phyloP scores from a whole-genome alignment of 2,329 filamentous ascomycete species.

The Ascochyta rabiei region DNA sequence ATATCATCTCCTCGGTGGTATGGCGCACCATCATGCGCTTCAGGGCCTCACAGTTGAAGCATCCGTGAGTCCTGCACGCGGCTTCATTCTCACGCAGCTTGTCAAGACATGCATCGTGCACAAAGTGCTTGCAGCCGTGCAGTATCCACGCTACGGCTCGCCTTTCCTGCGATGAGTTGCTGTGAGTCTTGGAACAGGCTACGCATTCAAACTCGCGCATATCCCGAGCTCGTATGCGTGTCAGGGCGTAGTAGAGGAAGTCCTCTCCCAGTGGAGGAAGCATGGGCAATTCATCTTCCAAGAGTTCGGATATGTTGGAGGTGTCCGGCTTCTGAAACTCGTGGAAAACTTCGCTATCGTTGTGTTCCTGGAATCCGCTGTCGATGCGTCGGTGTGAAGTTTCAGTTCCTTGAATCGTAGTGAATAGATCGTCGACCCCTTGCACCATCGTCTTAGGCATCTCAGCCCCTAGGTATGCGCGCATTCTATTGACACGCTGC shows the following conservation, averaged over 20 bases:
- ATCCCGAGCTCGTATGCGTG: neutral
- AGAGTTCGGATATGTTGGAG: neutral
- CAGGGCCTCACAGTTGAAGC: neutral
- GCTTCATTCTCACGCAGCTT: neutral
- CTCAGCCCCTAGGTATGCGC: neutral
- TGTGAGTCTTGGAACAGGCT: neutral
- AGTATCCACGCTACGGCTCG: neutral
- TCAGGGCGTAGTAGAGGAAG: neutral
- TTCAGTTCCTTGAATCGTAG: neutral
- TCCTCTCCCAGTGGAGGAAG: neutral
- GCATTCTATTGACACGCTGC: neutral
- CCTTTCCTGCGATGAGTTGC: neutral
- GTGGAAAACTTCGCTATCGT: neutral
- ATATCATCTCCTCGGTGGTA: neutral
- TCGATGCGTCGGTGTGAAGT: neutral
- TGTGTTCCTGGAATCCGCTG: slow-evolving; percentile 2
- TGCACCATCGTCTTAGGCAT: neutral
- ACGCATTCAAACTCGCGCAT: neutral
- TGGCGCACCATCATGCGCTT: neutral
- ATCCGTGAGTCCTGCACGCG: neutral
- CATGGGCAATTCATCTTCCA: neutral
- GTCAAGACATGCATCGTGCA: neutral
- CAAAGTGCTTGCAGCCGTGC: neutral
- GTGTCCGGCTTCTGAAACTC: neutral
- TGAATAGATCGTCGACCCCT: neutral